Conservation (phyloP, 192 early-diverging fungal genomes). For the Coemansia sp. region DNA sequence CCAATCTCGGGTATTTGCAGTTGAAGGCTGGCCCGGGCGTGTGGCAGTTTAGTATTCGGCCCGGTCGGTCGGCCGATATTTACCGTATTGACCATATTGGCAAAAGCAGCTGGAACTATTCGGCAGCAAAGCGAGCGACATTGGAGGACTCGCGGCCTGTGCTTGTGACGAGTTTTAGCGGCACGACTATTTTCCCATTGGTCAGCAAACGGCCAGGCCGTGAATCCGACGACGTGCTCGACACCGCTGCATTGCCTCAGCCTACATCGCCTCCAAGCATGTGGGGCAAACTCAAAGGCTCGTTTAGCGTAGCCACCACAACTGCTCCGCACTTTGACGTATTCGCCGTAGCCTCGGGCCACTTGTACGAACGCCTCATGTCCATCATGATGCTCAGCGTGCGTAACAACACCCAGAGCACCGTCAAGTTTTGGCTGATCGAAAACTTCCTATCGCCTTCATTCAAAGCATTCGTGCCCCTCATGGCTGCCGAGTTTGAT, state of each 20-base stretch:
- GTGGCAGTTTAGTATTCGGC: constrained; percentile 78
- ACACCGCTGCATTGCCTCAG: background rate
- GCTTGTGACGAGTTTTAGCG: constrained; percentile 76
- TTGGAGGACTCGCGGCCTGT: constrained; percentile 51
- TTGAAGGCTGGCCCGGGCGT: constrained; percentile 90
- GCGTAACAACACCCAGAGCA: constrained; percentile 79
- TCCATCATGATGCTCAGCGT: constrained; percentile 97
- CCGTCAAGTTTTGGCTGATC: constrained; percentile 98
- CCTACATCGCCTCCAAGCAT: background rate
- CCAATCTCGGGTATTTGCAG: constrained; percentile 97
- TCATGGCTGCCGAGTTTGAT: constrained; percentile 79
- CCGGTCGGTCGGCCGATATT: constrained; percentile 78
- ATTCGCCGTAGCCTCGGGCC: constrained; percentile 97
- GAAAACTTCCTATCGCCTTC: constrained; percentile 96
- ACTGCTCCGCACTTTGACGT: constrained; percentile 74
- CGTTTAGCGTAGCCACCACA: constrained; percentile 9
- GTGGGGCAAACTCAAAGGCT: constrained; percentile 43
- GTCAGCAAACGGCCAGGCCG: constrained; percentile 79
- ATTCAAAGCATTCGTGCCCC: constrained; percentile 92
- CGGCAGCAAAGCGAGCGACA: constrained; percentile 20
- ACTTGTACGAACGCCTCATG: constrained; percentile 96
- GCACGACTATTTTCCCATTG: constrained; percentile 76
- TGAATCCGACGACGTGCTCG: constrained; percentile 73
- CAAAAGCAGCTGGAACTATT: constrained; percentile 37
- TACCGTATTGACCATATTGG: constrained; percentile 64